phyloP scores from a whole-genome alignment of 768 basidiomycete species.

The Butyriboletus loyo region DNA sequence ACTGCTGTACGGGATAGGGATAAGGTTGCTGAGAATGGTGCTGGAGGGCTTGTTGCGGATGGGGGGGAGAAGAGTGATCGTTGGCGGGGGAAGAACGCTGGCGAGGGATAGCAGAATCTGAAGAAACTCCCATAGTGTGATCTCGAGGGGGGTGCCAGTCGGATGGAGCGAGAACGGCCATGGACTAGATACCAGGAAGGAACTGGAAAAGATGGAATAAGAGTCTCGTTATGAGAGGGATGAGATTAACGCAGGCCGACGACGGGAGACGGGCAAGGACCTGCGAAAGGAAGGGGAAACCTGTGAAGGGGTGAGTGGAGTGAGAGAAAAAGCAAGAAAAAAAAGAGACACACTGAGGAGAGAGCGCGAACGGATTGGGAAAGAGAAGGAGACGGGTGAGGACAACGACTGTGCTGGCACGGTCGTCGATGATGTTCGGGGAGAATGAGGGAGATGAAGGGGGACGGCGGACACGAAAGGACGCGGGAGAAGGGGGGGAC shows the following conservation, averaged over 20 bases:
- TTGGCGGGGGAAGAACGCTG: constrained; percentile 62
- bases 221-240: constrained; percentile 9
- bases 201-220: background rate
- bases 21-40: constrained; percentile 41
- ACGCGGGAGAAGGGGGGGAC: background rate
- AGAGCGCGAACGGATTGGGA: background rate
- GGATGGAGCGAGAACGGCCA: constrained; percentile 77
- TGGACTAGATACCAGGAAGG: constrained; percentile 34
- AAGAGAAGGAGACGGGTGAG: background rate
- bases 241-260: background rate
- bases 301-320: background rate
- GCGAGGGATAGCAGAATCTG: constrained; percentile 44
- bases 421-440: background rate
- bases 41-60: constrained; percentile 24
- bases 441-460: background rate
- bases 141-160: constrained; percentile 74
- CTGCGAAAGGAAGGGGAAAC: background rate
- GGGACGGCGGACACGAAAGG: background rate
- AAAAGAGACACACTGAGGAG: background rate
- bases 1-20: constrained; percentile 68
- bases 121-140: constrained; percentile 56
- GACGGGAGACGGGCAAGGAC: background rate
- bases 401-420: background rate
- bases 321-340: background rate
- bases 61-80: constrained; percentile 40